These are phyloP conservation scores for Alternaria incomplexa DNA, from an alignment of 2,329 filamentous ascomycete species.

Conservation along the genomic window DNA sequence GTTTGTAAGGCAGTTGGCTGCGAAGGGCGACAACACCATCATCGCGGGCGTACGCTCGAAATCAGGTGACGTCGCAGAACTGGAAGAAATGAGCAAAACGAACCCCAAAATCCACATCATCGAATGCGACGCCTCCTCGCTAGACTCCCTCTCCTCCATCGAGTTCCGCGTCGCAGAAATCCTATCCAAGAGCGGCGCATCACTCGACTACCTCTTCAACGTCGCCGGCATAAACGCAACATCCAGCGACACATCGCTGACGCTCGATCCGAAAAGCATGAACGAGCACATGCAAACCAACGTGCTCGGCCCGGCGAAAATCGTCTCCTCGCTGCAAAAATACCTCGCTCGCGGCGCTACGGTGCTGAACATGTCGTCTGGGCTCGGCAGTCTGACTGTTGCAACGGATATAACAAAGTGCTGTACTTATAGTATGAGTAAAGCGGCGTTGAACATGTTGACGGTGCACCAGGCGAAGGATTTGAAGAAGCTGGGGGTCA, in stretches of 20 bases:
- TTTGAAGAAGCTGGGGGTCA: conserved; percentile 35
- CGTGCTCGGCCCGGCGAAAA: conserved; percentile 56
- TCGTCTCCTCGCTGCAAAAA: conserved; percentile 47
- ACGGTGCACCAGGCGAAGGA: conserved; percentile 51
- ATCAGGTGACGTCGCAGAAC: conserved; percentile 34
- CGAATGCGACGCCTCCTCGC: conserved; percentile 48
- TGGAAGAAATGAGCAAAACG: conserved; percentile 29
- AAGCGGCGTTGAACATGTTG: conserved; percentile 54
- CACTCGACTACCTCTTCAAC: conserved; percentile 53
- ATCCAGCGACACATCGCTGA: conserved; percentile 47
- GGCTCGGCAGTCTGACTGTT: conserved; percentile 41
- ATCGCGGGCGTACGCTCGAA: conserved; percentile 50
- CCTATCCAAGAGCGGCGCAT: conserved; percentile 39
- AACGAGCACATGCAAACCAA: conserved; percentile 54
- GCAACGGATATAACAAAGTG: conserved; percentile 42
- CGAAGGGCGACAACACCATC: conserved; percentile 43
- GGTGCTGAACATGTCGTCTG: conserved; percentile 46
- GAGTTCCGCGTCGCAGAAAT: conserved; percentile 44
- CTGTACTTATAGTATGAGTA: conserved; percentile 52
- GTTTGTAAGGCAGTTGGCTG: conserved; percentile 40
- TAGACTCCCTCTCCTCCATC: conserved; percentile 43
- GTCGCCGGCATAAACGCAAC: conserved; percentile 52
- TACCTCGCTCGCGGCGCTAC: conserved; percentile 39
- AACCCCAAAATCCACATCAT: conserved; percentile 47
- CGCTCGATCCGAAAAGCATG: conserved; percentile 47